Conservation (phyloP, 352 stramenopile species). For the Pythium sp. region DNA sequence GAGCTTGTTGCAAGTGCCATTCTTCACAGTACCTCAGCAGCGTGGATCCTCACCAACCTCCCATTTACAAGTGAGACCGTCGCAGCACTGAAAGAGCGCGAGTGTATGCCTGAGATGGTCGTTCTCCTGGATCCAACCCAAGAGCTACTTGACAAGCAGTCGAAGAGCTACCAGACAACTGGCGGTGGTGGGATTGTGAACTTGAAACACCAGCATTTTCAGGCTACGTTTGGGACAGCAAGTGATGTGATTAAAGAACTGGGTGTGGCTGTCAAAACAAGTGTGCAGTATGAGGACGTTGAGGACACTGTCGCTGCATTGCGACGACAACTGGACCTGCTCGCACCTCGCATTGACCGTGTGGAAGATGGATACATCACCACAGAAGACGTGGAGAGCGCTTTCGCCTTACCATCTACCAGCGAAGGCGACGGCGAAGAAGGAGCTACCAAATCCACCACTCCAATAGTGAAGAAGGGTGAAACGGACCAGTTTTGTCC, state of each 20-base stretch:
- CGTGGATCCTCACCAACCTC: conserved; percentile 58
- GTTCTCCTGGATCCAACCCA: conserved; percentile 38
- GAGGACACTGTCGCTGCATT: conserved; percentile 33
- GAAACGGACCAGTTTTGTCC: conserved; percentile 60
- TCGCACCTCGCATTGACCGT: conserved; percentile 43
- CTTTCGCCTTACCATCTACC: conserved; percentile 25
- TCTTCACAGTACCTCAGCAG: conserved; percentile 4
- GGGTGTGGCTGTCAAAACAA: conserved; percentile 11
- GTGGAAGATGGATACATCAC: conserved; percentile 36
- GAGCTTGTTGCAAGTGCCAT: conserved; percentile 25
- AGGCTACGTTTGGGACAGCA: conserved; percentile 20
- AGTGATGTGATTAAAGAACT: conserved; percentile 16
- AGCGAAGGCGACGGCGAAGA: conserved; percentile 5
- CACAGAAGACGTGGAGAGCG: conserved; percentile 25
- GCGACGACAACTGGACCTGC: conserved; percentile 31
- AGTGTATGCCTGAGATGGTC: conserved; percentile 50
- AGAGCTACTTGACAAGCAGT: conserved; percentile 14
- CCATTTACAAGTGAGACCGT: conserved; percentile 34
- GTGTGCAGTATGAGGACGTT: conserved; percentile 7
- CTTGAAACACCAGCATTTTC: conserved; percentile 29
- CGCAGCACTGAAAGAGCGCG: conserved; percentile 32
- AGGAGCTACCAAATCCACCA: not conserved
- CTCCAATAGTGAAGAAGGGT: conserved; percentile 22
- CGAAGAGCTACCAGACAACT: conserved; percentile 10
- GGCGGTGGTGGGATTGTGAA: conserved; percentile 11